Evolutionary conservation across 441 rosid genomes (phyloP), one percentile per base, ranked within the genome.

Genomic region (Syzygium syzygioides): DNA sequence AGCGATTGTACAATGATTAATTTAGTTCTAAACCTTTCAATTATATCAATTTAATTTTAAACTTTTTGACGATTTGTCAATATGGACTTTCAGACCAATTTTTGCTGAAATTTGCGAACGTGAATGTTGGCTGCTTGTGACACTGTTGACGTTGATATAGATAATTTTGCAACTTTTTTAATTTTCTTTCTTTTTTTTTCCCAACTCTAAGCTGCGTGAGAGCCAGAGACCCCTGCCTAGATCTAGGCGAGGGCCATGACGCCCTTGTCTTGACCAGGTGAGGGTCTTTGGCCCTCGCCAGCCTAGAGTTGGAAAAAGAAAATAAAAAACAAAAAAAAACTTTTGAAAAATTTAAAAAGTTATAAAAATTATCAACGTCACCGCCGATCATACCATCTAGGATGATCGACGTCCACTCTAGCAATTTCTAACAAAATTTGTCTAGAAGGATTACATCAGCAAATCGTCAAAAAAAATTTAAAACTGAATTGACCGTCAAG

Each of bases 371-470:
- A 4, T 62, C 2, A 14, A n/a, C 7, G 1, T 30, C 14, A 62
- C 0, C 6, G 7, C 9, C 4, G 17, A 30, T 15, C 3, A 17
- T 11, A 7, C 4, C 4, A n/a, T 2, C 0, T n/a, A n/a, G 1
- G 37, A 62, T 7, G 14, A 3, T 14, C 1, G 17, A 4, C 32
- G 0, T 62, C 1, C 3, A 62, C 0, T 2, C 7, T 14, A n/a
- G 20, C 14, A 7, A 62, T 62, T n/a, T 62, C 5, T 3, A 6
- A 2, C 34, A 14, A n/a, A n/a, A n/a, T 6, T 62, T n/a, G 0
- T 0, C 5, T 62, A 14, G 4, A 28, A 60, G 1, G 13, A 59
- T 3, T 60, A 5, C 4, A 60, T 60, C 28, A 0, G 8, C 17
- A 5, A 62, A n/a, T 62, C 17, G 5, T 3, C 1, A 62, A 62